phyloP scores from a whole-genome alignment of 2,329 filamentous ascomycete genomes.

The Raffaelea ambrosiae region DNA sequence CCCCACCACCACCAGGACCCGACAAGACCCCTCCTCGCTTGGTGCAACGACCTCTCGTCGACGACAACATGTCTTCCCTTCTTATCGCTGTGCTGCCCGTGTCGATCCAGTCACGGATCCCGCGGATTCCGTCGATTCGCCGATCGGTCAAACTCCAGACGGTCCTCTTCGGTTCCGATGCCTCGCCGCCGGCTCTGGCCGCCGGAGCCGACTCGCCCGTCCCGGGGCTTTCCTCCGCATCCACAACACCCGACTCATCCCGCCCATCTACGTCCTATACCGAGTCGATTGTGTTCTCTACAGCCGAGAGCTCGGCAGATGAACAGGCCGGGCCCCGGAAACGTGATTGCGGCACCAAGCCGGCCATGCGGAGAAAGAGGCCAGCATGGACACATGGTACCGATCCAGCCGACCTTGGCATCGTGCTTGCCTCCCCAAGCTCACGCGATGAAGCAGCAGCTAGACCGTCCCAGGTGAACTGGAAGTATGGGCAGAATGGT shows the following conservation, averaged over 20 bases:
- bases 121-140: slow-evolving; percentile 11
- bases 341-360: not conserved
- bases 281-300: not conserved
- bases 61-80: slow-evolving; percentile 11
- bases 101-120: slow-evolving; percentile 15
- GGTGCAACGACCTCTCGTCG: not conserved
- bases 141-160: slow-evolving; percentile 8
- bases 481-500: slow-evolving; percentile 15
- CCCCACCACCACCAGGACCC: not conserved
- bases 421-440: slow-evolving; percentile 3
- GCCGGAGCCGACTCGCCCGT: not conserved
- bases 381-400: not conserved
- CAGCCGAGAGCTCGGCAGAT: not conserved
- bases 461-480: slow-evolving; percentile 9
- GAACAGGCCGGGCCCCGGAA: not conserved
- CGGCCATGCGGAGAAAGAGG: not conserved
- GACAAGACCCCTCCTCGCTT: not conserved
- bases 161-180: slow-evolving; percentile 6
- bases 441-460: not conserved
- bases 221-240: not conserved
- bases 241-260: slow-evolving; percentile 1
- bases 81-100: slow-evolving; percentile 14
- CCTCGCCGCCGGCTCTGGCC: not conserved
- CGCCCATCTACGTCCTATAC: slow-evolving; percentile 6
- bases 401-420: slow-evolving; percentile 4